These are phyloP conservation scores for Microcyclospora tardicrescens DNA, from an alignment of 2,329 filamentous ascomycete species.

Conservation along the genomic window DNA sequence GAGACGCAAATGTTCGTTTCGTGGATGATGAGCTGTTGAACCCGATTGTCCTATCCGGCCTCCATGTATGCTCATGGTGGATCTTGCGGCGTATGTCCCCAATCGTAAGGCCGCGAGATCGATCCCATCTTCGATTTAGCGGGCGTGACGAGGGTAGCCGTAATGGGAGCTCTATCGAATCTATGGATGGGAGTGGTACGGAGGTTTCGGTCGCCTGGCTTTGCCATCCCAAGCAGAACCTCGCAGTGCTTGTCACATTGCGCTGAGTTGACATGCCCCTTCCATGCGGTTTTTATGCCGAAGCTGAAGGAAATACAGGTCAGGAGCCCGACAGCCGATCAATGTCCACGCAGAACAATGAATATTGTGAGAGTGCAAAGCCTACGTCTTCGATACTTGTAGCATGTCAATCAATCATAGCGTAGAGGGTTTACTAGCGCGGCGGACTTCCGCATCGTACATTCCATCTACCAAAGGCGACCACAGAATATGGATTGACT, in stretches of 20 bases:
- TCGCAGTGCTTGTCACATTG: constrained; percentile 1
- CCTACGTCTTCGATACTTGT: too few species aligned
- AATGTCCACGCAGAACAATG: too few species aligned
- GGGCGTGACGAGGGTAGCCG: constrained; percentile 15
- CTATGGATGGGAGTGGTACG: too few species aligned
- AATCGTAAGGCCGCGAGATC: constrained; percentile 16
- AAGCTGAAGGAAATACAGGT: too few species aligned
- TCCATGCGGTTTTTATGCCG: not conserved
- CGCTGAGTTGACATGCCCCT: constrained; percentile 3
- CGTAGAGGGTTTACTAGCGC: too few species aligned
- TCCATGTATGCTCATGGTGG: not conserved
- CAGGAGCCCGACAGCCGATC: too few species aligned
- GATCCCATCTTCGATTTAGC: constrained; percentile 17
- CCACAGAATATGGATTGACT: not conserved
- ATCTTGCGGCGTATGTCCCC: not conserved
- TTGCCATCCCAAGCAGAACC: not conserved
- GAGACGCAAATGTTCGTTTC: not conserved
- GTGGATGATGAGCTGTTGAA: not conserved
- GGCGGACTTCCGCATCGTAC: too few species aligned
- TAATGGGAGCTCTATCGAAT: not conserved
- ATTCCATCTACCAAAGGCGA: not conserved
- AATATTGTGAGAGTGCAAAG: too few species aligned
- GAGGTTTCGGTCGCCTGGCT: not conserved
- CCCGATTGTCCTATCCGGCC: not conserved
- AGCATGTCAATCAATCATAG: too few species aligned